Percentiles rank a stretch among this genome's conserved stretches.
Evolutionary conservation across 768 basidiomycete species (phyloP).

Genomic region (Pholiota molesta): DNA sequence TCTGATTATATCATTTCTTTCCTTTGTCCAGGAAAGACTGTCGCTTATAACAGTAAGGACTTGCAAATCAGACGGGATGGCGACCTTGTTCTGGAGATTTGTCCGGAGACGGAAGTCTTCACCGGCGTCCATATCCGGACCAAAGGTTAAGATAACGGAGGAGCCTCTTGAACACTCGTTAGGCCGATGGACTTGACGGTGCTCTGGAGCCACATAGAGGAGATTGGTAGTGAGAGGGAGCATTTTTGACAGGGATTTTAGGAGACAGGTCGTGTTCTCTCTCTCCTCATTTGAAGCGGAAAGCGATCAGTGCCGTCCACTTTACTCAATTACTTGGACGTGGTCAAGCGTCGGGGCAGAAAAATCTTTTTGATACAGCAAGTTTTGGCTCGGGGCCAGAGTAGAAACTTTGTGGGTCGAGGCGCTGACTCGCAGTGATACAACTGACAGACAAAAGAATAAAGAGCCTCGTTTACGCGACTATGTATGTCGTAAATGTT

Average conservation of each 20-base stretch:
- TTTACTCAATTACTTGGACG: no score
- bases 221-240: neutral
- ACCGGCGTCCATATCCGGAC: neutral
- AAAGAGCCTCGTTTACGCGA: no score
- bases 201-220: neutral
- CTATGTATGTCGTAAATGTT: no score
- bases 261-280: no score
- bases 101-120: neutral
- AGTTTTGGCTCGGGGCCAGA: no score
- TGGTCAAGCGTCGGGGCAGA: no score
- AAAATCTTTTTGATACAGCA: no score
- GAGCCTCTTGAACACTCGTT: neutral
- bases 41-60: neutral
- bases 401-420: no score
- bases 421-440: no score
- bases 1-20: neutral
- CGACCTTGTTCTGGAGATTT: neutral
- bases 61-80: neutral
- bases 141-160: neutral
- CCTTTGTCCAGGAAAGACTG: neutral
- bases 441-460: no score
- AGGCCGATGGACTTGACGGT: neutral
- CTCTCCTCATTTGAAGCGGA: no score
- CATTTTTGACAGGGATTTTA: neutral
- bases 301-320: no score